phyloP scores from a whole-genome alignment of 208 protist genomes.

The Leptomonas seymouri region DNA sequence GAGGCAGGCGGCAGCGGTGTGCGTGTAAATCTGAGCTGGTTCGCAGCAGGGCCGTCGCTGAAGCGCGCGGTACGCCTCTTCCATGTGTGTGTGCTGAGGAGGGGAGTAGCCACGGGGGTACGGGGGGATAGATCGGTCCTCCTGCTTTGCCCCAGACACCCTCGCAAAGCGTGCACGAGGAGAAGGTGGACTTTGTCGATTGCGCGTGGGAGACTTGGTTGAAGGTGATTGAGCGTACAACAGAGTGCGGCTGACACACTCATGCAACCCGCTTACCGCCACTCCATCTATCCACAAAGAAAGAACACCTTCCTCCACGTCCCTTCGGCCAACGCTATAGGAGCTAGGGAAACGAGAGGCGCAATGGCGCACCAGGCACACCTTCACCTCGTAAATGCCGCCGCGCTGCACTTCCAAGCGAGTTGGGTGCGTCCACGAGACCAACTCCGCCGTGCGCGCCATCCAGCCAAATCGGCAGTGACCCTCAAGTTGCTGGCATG shows the following conservation, averaged over 20 bases:
- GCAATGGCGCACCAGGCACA: constrained; percentile 44
- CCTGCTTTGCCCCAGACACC: background rate
- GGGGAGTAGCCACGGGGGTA: background rate
- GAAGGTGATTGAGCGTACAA: constrained; percentile 13
- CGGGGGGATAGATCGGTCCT: background rate
- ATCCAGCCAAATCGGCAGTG: constrained; percentile 15
- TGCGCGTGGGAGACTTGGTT: background rate
- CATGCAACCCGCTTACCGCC: constrained; percentile 7
- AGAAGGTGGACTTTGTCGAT: background rate
- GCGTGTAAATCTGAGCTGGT: constrained; percentile 40
- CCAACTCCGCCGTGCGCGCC: constrained; percentile 17
- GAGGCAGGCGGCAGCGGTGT: constrained; percentile 47
- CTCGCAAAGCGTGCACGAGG: background rate
- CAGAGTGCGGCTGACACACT: constrained; percentile 9
- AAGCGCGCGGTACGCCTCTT: constrained; percentile 4
- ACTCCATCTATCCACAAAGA: constrained; percentile 24
- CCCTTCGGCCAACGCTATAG: background rate
- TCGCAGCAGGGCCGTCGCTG: constrained; percentile 38
- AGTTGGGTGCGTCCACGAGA: constrained; percentile 30
- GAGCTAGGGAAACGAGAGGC: constrained; percentile 1
- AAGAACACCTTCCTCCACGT: constrained; percentile 5
- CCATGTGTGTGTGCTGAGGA: constrained; percentile 12
- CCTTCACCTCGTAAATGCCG: constrained; percentile 49
- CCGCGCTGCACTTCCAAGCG: constrained; percentile 25
- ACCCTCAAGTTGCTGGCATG: background rate